Evolutionary conservation across 2,329 filamentous ascomycete genomes (phyloP).

Genomic region (Bipolaris gigantea): DNA sequence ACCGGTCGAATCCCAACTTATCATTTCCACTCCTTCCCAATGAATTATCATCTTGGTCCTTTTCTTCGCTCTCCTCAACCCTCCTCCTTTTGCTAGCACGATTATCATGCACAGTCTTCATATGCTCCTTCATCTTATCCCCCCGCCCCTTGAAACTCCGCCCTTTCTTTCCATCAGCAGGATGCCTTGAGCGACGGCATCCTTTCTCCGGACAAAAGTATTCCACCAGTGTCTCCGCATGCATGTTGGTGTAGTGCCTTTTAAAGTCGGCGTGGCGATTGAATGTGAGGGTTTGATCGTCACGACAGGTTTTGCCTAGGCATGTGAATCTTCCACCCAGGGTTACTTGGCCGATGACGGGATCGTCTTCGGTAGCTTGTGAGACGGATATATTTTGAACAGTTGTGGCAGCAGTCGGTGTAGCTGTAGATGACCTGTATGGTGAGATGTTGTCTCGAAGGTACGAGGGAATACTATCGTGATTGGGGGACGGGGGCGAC

Average conservation of each 20-base stretch:
- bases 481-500: background rate
- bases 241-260: slow-evolving; percentile 29
- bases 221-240: slow-evolving; percentile 16
- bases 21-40: background rate
- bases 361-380: slow-evolving; percentile 1
- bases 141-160: slow-evolving; percentile 33
- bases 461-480: background rate
- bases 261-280: slow-evolving; percentile 38
- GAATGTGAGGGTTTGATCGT: slow-evolving; percentile 20
- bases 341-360: slow-evolving; percentile 31
- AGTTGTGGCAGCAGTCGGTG: background rate
- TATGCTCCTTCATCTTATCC: slow-evolving; percentile 39
- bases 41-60: background rate
- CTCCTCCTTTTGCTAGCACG: slow-evolving; percentile 10
- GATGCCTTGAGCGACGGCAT: slow-evolving; percentile 23
- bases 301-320: slow-evolving; percentile 16
- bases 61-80: background rate
- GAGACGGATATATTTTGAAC: background rate
- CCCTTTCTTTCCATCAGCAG: slow-evolving; percentile 21
- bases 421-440: background rate
- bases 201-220: slow-evolving; percentile 29
- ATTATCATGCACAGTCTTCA: slow-evolving; percentile 27
- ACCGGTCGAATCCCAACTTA: background rate
- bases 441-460: background rate
- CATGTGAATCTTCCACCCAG: slow-evolving; percentile 31